Conservation (phyloP, 805 yeast species). For the Hanseniaspora lachancei region DNA sequence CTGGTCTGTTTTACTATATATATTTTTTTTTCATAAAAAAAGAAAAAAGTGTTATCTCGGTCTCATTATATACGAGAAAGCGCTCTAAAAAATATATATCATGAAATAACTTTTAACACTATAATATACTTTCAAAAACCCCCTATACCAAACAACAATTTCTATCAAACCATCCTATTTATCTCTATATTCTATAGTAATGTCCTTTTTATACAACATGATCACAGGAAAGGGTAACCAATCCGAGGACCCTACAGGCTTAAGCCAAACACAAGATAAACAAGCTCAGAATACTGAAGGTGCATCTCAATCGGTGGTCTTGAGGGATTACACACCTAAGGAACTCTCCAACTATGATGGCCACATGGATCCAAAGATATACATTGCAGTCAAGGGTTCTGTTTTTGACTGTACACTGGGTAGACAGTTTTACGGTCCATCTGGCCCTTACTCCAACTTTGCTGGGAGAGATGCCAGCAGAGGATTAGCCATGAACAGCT, state of each 20-base stretch:
- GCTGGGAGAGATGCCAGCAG: constrained; percentile 94
- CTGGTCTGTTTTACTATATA: no score
- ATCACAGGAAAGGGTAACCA: constrained; percentile 26
- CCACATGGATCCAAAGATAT: constrained; percentile 62
- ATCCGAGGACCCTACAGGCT: constrained; percentile 27
- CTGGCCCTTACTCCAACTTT: constrained; percentile 86
- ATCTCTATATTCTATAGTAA: constrained; percentile 6
- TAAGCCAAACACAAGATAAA: constrained; percentile 14
- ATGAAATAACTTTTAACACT: neutral
- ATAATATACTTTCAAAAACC: neutral
- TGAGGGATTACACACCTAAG: constrained; percentile 54
- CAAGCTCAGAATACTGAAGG: constrained; percentile 16
- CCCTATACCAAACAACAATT: no score
- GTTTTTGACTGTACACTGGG: constrained; percentile 77
- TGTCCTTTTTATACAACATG: constrained; percentile 27
- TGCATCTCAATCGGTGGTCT: constrained; percentile 29
- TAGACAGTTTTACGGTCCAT: constrained; percentile 82
- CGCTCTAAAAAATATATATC: neutral
- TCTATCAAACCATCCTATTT: no score
- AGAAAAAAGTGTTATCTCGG: no score
- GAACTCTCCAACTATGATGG: constrained; percentile 71
- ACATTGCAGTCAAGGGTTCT: constrained; percentile 70
- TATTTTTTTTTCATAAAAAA: no score
- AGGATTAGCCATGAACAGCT: constrained; percentile 79
- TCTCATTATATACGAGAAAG: no score